Evolutionary conservation across 495 filamentous ascomycete genomes (phyloP), one percentile per base, ranked within the genome.

Genomic region (Neurospora cerealis): DNA sequence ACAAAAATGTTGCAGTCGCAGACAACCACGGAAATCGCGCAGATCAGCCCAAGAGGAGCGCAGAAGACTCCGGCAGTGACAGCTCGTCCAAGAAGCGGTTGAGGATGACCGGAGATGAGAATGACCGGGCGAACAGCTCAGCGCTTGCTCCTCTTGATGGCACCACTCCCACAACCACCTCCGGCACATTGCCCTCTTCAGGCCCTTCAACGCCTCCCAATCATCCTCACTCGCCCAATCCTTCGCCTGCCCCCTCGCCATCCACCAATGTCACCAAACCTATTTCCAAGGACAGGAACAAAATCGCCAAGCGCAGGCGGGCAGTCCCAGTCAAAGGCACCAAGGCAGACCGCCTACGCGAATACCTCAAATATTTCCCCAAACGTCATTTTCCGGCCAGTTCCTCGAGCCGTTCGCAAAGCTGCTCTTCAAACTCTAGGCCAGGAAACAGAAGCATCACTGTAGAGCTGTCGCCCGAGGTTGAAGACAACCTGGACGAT

Each of bases 201-300:
- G 44, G 7, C 19, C n/a, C 1, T 2, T 2, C n/a, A 48, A 10
- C 44, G 4, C 8, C n/a, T 2, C 5, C 9, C 0, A 24, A 11
- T 0, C n/a, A 21, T 5, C 10, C 44, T 0, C n/a, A 5, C 3
- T 1, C n/a, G 44, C n/a, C 44, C 1, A 9, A 48, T 11, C 4
- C 3, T 0, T 21, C 44, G 3, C 9, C 2, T 11, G 1, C 5
- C 9, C 9, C 44, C 24, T 1, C 44, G n/a, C n/a, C 2, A 0
- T n/a, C n/a, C n/a, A 48, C n/a, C 44, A 11, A 11, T 3, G 3
- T 11, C 1, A 21, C n/a, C 1, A 5, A 1, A 9, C 2, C 44
- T 9, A 0, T 0, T 24, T n/a, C 7, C 9, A 5, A n/a, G 5
- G 15, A 28, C 24, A 60, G 9, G 5, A 48, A 21, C 44, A 28